Base-by-base conservation (phyloP, 208 protist genomes). In the Acanthamoeba royreba region DNA sequence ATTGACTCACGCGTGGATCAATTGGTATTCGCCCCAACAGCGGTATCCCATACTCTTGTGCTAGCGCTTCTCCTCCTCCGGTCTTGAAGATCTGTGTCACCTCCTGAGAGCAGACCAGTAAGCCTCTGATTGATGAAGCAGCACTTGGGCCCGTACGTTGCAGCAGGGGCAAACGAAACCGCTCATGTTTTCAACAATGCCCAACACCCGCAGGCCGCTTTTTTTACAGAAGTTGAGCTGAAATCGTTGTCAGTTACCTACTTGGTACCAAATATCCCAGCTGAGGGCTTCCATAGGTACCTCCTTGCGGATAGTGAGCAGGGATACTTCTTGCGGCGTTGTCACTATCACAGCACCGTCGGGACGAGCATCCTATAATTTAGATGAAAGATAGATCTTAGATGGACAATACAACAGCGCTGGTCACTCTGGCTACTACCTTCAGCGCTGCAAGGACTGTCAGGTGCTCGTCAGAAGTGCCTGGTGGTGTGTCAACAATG, bases 381-480 rank as follows among this genome's bases (percentile, higher is more conserved):
- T 46, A 28, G 31, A 85, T 0, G 74, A 85, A 13, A 19, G 58
- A 28, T 25, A 25, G n/a, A 28, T 31, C 8, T 7, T 17, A 31
- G 58, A 25, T 28, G n/a, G 58, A 69, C 25, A 69, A 25, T 8
- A 8, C 25, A 7, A n/a, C n/a, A n/a, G n/a, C n/a, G n/a, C n/a
- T n/a, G n/a, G n/a, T n/a, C n/a, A n/a, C n/a, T n/a, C n/a, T n/a
- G n/a, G n/a, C n/a, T n/a, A 5, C 17, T 15, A 74, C 96, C 91
- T 98, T 97, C 66, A 99, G 95, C 77, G 99, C 97, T n/a, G 98
- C 97, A 58, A 98, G 97, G 40, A 98, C 95, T 17, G 99, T 99
- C 46, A 99, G 97, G 97, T 99, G 99, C 96, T 99, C 99, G 95
- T 99, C 99, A 15, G 98, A 99, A 15, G 99, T 99, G 53, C 99